phyloP scores from a whole-genome alignment of 768 basidiomycete genomes.

The Cystobasidium ongulense region DNA sequence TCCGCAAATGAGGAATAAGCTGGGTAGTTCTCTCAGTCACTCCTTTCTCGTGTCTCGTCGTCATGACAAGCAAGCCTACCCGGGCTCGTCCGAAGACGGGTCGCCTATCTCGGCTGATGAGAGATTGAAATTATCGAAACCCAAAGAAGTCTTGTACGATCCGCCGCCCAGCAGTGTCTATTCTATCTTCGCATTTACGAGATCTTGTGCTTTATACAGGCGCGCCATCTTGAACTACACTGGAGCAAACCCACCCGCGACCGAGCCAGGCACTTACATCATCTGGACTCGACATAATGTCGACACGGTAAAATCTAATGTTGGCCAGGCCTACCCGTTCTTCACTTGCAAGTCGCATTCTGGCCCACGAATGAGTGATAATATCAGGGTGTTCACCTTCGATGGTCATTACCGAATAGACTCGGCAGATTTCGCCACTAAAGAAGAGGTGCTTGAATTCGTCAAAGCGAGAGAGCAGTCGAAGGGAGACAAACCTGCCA shows the following conservation, averaged over 20 bases:
- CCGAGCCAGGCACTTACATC: not conserved
- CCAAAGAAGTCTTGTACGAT: no score
- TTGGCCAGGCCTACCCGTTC: not conserved
- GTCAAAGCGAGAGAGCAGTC: not conserved
- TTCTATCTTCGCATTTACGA: no score
- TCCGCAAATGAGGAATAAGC: no score
- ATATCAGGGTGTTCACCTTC: not conserved
- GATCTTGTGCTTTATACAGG: no score
- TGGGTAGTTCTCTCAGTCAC: no score
- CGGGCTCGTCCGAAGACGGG: no score
- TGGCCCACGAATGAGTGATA: not conserved
- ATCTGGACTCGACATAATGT: conserved; percentile 8
- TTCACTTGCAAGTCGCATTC: not conserved
- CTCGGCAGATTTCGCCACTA: not conserved
- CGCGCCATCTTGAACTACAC: not conserved
- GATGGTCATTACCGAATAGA: not conserved
- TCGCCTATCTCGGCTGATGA: no score
- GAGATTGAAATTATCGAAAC: no score
- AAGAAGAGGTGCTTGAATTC: not conserved
- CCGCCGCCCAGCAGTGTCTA: no score
- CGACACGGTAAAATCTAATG: not conserved
- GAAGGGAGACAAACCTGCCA: not conserved
- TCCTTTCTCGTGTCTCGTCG: no score
- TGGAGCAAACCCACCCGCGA: not conserved
- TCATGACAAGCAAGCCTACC: no score